Conservation (phyloP, 345 rosid genomes). For the Barbarea vulgaris region DNA sequence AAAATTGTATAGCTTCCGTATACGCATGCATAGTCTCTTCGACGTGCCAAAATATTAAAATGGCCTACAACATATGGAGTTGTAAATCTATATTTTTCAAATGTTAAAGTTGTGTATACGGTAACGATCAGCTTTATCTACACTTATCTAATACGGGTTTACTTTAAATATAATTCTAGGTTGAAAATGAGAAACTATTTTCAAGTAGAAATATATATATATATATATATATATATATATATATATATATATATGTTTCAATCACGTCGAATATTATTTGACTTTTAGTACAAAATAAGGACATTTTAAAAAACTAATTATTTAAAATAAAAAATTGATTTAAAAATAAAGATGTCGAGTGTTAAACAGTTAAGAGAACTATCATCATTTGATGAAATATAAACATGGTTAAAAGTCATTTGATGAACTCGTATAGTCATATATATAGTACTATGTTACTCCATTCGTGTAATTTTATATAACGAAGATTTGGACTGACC, state of each 20-base stretch:
- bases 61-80: background rate
- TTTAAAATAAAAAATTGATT: too few species aligned
- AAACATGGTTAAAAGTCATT: too few species aligned
- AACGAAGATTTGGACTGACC: too few species aligned
- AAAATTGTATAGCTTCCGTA: background rate
- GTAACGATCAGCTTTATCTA: background rate
- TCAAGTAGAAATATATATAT: background rate
- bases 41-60: background rate
- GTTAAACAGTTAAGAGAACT: too few species aligned
- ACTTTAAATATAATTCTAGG: background rate
- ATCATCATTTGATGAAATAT: too few species aligned
- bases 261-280: background rate
- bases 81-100: background rate
- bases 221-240: too few species aligned
- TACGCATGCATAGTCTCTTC: background rate
- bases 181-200: background rate
- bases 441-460: too few species aligned
- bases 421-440: too few species aligned
- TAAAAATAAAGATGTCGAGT: too few species aligned
- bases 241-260: too few species aligned
- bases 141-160: background rate
- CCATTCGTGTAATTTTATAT: too few species aligned
- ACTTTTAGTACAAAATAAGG: background rate
- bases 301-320: background rate
- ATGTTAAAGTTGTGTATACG: background rate